Evolutionary conservation across 306 rosid species (phyloP).

Genomic region (Dalbergia cochinchinensis): DNA sequence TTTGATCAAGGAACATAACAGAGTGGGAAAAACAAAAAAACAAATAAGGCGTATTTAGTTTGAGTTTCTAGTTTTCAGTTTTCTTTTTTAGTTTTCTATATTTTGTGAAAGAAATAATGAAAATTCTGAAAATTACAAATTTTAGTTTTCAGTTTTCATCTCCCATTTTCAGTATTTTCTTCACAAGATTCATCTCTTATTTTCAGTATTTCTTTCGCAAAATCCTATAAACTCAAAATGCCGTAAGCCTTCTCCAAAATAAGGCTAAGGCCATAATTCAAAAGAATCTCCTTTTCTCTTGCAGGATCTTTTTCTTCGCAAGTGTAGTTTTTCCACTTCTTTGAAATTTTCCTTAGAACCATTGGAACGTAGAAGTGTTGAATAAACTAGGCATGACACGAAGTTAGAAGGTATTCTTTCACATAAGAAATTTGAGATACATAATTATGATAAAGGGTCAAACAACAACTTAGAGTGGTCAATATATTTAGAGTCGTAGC

Average conservation of each 20-base stretch:
- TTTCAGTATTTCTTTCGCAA: no score
- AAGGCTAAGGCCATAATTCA: background rate
- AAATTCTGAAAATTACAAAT: no score
- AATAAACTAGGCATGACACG: constrained; percentile 28
- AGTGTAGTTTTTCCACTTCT: background rate
- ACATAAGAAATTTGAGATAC: background rate
- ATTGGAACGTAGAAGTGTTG: background rate
- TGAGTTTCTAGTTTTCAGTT: no score
- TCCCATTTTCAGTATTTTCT: no score
- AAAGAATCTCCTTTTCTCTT: background rate
- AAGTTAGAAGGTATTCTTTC: background rate
- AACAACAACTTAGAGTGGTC: background rate
- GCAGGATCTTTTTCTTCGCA: background rate
- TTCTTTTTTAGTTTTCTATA: no score
- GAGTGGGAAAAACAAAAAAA: background rate
- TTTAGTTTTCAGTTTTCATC: no score
- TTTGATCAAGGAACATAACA: constrained; percentile 35
- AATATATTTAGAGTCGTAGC: background rate
- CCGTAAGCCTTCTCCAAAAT: no score
- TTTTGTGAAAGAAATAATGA: no score
- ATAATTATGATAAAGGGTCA: background rate
- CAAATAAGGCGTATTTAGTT: no score
- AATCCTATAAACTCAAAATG: no score
- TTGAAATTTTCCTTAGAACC: background rate
- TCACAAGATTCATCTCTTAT: no score